Evolutionary conservation across 148 eudicot genomes (phyloP), one percentile per base, ranked within the genome.

Genomic region (Agrostemma githago): DNA sequence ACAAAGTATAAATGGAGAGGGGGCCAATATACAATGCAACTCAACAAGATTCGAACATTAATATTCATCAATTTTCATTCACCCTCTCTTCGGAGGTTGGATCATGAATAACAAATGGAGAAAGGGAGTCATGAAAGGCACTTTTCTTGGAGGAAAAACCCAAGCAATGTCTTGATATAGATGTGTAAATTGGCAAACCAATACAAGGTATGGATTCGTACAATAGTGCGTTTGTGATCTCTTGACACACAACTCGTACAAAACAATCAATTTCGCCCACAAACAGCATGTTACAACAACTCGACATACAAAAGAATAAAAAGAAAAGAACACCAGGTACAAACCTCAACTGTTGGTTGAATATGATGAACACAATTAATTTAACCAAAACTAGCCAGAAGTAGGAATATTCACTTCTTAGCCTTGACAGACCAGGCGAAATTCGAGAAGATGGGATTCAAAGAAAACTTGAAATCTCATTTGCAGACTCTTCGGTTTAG

Each of bases 401-500:
- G 75, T 56, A 74, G 53, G 75, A 81, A 77, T 62, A 81, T 42
- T 74, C 62, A 77, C 75, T 68, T 70, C 60, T 37, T 56, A 69
- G 77, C 74, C 77, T 73, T 56, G 54, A n/a, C n/a, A n/a, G n/a
- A n/a, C 21, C 66, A 57, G 59, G n/a, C n/a, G 68, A 58, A 67
- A 43, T 12, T 66, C 6, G 56, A 67, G 17, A 41, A n/a, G 37
- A 64, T 66, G n/a, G 39, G 34, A 66, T 20, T 75, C 16, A 43
- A 72, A 53, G 62, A 60, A 66, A 76, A 67, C 63, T 51, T 75
- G 76, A 21, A 75, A 44, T 34, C 43, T 41, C 7, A 17, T 40
- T n/a, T 9, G 70, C 38, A 66, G 40, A 53, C 46, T 66, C 11
- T 72, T 43, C 41, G 11, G 46, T 72, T 90, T 83, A 95, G 66